These are phyloP conservation scores for Sclerotinia sclerotiorum DNA, from an alignment of 2,329 filamentous ascomycete species.

Conservation along the genomic window DNA sequence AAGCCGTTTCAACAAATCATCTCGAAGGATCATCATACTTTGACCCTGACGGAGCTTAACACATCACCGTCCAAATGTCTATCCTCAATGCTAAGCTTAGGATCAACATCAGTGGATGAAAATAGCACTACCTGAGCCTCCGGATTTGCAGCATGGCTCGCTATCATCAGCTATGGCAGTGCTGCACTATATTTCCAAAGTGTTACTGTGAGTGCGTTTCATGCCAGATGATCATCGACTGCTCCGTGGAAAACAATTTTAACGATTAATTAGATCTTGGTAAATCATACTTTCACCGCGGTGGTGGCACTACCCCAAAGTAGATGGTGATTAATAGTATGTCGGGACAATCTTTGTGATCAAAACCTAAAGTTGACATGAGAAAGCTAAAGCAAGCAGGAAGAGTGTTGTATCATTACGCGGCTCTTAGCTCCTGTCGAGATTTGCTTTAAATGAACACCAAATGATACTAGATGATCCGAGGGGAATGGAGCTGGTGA, in stretches of 20 bases:
- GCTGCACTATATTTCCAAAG: neutral
- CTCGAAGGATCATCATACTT: conserved; percentile 1
- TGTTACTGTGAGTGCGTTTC: neutral
- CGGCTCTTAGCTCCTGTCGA: neutral
- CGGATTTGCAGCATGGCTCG: neutral
- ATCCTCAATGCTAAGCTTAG: neutral
- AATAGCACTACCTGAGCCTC: conserved; percentile 5
- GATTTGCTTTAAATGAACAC: conserved; percentile 1
- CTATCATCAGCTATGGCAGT: neutral
- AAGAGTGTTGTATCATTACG: neutral
- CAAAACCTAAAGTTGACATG: neutral
- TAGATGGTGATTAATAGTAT: neutral
- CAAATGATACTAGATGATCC: neutral
- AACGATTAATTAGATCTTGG: neutral
- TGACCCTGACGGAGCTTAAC: neutral
- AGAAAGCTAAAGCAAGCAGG: neutral
- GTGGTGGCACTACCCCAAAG: neutral
- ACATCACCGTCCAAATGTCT: neutral
- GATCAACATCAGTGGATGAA: conserved; percentile 2
- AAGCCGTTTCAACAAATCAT: conserved; percentile 2
- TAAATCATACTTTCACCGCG: neutral
- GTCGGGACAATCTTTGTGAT: neutral
- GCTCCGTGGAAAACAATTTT: neutral
- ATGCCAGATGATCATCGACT: neutral
- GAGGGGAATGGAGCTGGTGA: neutral